Evolutionary conservation across 2,329 filamentous ascomycete species (phyloP).

Genomic region (Elsinoe batatas): DNA sequence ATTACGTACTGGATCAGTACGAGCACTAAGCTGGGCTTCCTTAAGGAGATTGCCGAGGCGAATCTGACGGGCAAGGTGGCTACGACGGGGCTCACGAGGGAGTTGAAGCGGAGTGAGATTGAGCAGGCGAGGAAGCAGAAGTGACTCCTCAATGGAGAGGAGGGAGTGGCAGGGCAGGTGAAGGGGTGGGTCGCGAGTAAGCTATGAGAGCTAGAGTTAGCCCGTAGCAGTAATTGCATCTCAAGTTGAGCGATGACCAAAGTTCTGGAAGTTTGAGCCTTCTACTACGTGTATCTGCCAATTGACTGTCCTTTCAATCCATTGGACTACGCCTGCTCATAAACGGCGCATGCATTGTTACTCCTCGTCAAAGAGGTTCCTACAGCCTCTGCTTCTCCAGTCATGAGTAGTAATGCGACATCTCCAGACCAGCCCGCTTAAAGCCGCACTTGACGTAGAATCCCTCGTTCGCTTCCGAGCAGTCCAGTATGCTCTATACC

Average conservation of each 20-base stretch:
- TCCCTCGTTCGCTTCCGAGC: constrained; percentile 89
- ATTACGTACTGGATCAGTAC: constrained; percentile 28
- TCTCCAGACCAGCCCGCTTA: constrained; percentile 81
- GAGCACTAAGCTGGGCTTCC: constrained; percentile 22
- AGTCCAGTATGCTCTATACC: constrained; percentile 77
- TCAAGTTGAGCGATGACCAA: not conserved
- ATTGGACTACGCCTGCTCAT: not conserved
- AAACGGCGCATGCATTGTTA: not conserved
- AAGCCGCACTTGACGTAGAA: constrained; percentile 99
- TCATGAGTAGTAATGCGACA: constrained; percentile 76
- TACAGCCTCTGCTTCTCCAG: not conserved
- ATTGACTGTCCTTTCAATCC: not conserved
- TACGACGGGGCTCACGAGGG: constrained; percentile 25
- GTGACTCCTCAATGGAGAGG: not conserved
- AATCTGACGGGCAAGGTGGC: constrained; percentile 26
- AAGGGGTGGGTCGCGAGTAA: not conserved
- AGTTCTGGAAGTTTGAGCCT: not conserved
- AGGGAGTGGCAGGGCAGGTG: not conserved
- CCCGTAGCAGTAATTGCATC: not conserved
- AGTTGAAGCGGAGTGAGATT: constrained; percentile 27
- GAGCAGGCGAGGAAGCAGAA: constrained; percentile 20
- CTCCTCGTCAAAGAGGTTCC: no score
- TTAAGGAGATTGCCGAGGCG: constrained; percentile 26
- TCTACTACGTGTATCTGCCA: not conserved
- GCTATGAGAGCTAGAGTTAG: not conserved